Conservation (phyloP, 305 asterid genomes). For the Fraxinus paxiana region DNA sequence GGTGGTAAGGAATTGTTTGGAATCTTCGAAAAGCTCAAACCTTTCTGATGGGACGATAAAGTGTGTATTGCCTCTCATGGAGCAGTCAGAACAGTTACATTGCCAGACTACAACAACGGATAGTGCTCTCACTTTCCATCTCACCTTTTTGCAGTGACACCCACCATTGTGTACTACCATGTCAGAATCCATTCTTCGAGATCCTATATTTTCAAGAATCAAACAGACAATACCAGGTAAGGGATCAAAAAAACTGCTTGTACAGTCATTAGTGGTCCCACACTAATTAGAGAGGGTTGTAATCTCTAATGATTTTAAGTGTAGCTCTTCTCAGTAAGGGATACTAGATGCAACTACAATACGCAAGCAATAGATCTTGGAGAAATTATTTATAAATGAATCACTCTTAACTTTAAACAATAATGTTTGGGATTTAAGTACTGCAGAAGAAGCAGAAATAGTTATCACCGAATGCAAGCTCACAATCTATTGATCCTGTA, state of each 20-base stretch:
- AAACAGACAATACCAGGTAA: not conserved
- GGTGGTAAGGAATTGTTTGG: conserved; percentile 57
- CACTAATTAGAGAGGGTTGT: too few species aligned
- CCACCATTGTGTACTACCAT: conserved; percentile 62
- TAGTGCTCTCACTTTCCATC: conserved; percentile 68
- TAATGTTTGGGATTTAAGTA: not conserved
- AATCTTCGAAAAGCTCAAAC: conserved; percentile 62
- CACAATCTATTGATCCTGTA: not conserved
- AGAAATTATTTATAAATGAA: not conserved
- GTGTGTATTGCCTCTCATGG: conserved; percentile 71
- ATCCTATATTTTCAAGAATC: conserved; percentile 6
- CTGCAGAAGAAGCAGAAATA: not conserved
- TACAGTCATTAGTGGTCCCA: too few species aligned
- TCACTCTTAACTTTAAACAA: not conserved
- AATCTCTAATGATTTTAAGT: too few species aligned
- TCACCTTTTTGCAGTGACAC: conserved; percentile 70
- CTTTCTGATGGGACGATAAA: conserved; percentile 64
- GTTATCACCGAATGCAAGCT: not conserved
- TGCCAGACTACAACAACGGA: conserved; percentile 59
- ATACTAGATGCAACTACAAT: not conserved
- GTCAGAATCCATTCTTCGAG: conserved; percentile 39
- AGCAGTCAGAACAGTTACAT: conserved; percentile 78
- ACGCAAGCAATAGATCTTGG: not conserved
- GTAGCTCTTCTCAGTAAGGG: too few species aligned
- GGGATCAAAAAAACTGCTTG: too few species aligned